Evolutionary conservation across 225 moss, liverwort and hornwort genomes (phyloP).

Genomic region (Pleurozium schreberi): DNA sequence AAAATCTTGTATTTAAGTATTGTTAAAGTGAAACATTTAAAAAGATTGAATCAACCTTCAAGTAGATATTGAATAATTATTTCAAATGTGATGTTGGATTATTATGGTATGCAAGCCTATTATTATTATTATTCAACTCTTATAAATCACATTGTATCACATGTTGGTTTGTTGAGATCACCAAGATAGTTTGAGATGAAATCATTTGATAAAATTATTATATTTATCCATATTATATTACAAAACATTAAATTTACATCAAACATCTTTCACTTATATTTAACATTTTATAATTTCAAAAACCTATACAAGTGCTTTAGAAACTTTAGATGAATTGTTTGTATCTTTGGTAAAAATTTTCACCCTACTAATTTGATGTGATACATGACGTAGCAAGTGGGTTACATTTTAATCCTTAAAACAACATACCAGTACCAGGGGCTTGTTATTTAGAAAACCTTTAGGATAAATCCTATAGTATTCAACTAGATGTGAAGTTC

Average conservation of each 20-base stretch:
- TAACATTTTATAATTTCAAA: no score
- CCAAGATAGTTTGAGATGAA: rapidly evolving
- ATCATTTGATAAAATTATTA: not conserved
- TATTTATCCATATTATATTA: no score
- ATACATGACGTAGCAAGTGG: rapidly evolving
- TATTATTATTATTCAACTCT: not conserved
- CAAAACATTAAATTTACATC: not conserved
- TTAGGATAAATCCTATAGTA: rapidly evolving
- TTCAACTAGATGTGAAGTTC: not conserved
- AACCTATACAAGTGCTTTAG: rapidly evolving
- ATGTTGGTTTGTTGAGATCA: not conserved
- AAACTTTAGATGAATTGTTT: not conserved
- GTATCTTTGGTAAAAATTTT: no score
- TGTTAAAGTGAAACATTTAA: not conserved
- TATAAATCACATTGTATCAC: not conserved
- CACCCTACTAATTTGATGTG: not conserved
- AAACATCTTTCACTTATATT: not conserved
- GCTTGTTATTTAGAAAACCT: not conserved
- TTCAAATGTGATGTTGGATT: not conserved
- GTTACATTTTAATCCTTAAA: rapidly evolving
- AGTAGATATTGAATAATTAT: not conserved
- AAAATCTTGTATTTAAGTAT: not conserved
- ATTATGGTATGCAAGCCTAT: rapidly evolving
- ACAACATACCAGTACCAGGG: rapidly evolving
- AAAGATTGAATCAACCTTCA: not conserved